Evolutionary conservation across 2,329 filamentous ascomycete species (phyloP), one percentile per base, ranked within the genome.

Genomic region (Trichoderma sp.): DNA sequence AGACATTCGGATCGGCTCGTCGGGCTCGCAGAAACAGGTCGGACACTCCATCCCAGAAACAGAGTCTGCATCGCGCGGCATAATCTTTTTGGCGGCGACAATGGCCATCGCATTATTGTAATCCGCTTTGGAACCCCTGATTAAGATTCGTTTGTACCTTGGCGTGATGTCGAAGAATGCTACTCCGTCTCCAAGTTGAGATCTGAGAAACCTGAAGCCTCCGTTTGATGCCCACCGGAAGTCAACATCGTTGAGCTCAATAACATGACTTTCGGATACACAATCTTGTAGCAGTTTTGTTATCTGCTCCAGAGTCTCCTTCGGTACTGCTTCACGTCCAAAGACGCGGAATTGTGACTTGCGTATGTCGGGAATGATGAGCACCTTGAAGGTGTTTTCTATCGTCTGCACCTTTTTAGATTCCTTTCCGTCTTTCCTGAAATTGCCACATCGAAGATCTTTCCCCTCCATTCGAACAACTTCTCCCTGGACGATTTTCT

Each of bases 1-100:
- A 2, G 65, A 55, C 6, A 78, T 82, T 11, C 55, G 74, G 13
- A 85, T 70, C 0, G 80, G 74, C 5, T 82, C 76, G n/a, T 83
- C 80, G 1, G 79, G 79, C 30, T 79, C 77, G 13, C 73, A 79
- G 75, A 77, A 82, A 68, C 83, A 85, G 7, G 82, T 77, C 0
- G 79, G 66, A 72, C 82, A 81, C 4, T 65, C 55, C 13, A 26
- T 62, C 20, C 67, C 63, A 17, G 64, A 61, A 17, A 6, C 2
- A 23, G 34, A 11, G 26, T 15, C 53, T 28, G 17, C 20, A 6
- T 30, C 17, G 7, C 28, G n/a, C 4, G 50, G 32, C 17, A 32
- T 23, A 32, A 32, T 23, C 36, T 20, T 50, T 26, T 32, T 71
- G n/a, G 62, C 28, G 17, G 43, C 39, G 17, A 71, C 58, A 9